Evolutionary conservation across 176 grass and related monocot genomes (phyloP), one percentile per base, ranked within the genome.

Genomic region (Oropetium thomaeum): DNA sequence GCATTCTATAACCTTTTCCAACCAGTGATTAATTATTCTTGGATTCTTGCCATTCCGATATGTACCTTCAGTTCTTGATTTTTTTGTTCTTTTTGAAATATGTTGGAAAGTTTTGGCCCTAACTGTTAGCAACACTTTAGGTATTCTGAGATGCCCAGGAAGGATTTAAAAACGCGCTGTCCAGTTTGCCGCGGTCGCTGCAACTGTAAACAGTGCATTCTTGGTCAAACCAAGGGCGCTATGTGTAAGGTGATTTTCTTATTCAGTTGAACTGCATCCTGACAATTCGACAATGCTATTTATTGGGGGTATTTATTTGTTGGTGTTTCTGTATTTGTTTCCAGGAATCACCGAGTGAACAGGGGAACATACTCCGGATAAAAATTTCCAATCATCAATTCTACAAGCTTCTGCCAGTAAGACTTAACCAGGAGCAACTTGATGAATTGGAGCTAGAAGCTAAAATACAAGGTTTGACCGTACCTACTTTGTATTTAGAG

Each of bases 361-460:
- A 88, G 66, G 64, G 55, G 20, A 90, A 74, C 47, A 67, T 76
- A 77, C 83, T 88, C 2, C 80, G 80, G 77, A 85, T 85, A 69
- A 92, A 96, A 84, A 89, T 90, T 66, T 86, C 82, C 34, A 87
- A 90, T 68, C 83, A 80, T 70, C 89, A 89, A 58, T 87, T 99
- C 41, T 86, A 70, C 86, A 90, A 99, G 54, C 87, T 99, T 47
- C 83, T 99, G 58, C 91, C 96, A 14, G 83, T 92, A 49, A 71
- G 84, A 73, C 82, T 99, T 71, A 86, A 86, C 54, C 85, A 88
- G 71, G 89, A 96, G 47, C 92, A 96, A 33, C 87, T 96, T 74
- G 90, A 92, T 85, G 96, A 99, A 73, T 70, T 99, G 69, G 96
- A 96, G 86, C 75, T 92, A 44, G 92, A 99, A 86, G 87, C 89